Conservation (phyloP, 306 rosid species). For the Lablab purpureus region DNA sequence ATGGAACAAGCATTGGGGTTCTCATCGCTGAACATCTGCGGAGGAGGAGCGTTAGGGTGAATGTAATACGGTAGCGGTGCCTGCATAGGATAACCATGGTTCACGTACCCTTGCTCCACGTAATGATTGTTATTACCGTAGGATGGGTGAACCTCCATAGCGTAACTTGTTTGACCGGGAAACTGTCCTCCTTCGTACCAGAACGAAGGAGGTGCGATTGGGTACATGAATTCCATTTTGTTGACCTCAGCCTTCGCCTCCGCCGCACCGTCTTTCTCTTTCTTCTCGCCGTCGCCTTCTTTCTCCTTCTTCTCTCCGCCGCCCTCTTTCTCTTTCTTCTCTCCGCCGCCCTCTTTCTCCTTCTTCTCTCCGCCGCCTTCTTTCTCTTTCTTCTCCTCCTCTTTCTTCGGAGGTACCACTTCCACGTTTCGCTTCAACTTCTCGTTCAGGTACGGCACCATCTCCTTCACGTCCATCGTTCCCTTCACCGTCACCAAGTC, state of each 20-base stretch:
- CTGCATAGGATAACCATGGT: constrained; percentile 30
- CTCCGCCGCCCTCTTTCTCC: constrained; percentile 47
- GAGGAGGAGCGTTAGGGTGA: constrained; percentile 47
- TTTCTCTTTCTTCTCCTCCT: constrained; percentile 59
- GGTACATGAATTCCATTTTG: constrained; percentile 64
- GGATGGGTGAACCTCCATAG: constrained; percentile 41
- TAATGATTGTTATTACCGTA: constrained; percentile 27
- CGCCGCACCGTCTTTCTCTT: constrained; percentile 35
- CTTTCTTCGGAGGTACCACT: constrained; percentile 69
- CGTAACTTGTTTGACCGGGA: constrained; percentile 62
- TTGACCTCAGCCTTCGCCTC: constrained; percentile 48
- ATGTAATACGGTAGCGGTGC: constrained; percentile 46
- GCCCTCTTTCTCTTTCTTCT: constrained; percentile 28
- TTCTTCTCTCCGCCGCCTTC: constrained; percentile 39
- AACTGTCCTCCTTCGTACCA: constrained; percentile 60
- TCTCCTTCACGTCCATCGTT: constrained; percentile 67
- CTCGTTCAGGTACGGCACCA: constrained; percentile 57
- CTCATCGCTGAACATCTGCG: constrained; percentile 83
- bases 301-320: constrained; percentile 36
- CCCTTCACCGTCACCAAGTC: constrained; percentile 82
- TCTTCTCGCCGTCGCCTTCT: constrained; percentile 30
- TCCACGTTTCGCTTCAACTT: constrained; percentile 74
- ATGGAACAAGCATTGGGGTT: constrained; percentile 88
- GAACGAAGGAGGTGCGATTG: constrained; percentile 44
- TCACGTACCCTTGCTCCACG: constrained; percentile 39